Conservation (phyloP, 257 asterid species). For the Anisodus tanguticus region DNA sequence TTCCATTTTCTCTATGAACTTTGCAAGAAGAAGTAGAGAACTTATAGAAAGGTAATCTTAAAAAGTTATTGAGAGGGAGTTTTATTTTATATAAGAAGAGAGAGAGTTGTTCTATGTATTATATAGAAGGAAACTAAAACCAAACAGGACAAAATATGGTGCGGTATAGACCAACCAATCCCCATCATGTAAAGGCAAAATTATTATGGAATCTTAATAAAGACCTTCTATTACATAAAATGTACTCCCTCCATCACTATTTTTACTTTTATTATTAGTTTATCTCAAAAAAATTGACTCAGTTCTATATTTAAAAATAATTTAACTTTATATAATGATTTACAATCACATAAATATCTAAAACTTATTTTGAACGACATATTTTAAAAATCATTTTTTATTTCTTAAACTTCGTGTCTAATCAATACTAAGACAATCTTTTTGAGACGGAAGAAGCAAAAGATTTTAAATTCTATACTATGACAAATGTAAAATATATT, state of each 20-base stretch:
- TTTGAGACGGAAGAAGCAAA: too few species aligned
- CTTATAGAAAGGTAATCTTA: slow-evolving; percentile 28
- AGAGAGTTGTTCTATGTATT: slow-evolving; percentile 38
- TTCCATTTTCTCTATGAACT: slow-evolving; percentile 43
- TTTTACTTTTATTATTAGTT: too few species aligned
- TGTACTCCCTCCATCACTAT: too few species aligned
- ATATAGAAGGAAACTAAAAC: slow-evolving; percentile 47
- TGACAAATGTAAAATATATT: background rate
- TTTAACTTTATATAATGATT: too few species aligned
- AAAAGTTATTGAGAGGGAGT: slow-evolving; percentile 40
- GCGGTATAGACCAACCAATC: slow-evolving; percentile 41
- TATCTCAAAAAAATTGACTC: too few species aligned
- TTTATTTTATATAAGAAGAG: slow-evolving; percentile 39
- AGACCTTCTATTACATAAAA: background rate
- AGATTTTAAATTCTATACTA: background rate
- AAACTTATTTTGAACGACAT: too few species aligned
- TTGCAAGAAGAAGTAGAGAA: slow-evolving; percentile 3
- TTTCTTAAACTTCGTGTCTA: too few species aligned
- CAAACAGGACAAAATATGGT: slow-evolving; percentile 32
- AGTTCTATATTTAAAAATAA: too few species aligned
- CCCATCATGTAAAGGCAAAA: slow-evolving; percentile 35
- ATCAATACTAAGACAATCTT: too few species aligned
- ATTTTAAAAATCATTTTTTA: too few species aligned
- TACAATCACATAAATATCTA: too few species aligned
- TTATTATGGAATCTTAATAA: slow-evolving; percentile 30